Evolutionary conservation across 2,329 filamentous ascomycete species (phyloP).

Genomic region (Alternaria sp.): DNA sequence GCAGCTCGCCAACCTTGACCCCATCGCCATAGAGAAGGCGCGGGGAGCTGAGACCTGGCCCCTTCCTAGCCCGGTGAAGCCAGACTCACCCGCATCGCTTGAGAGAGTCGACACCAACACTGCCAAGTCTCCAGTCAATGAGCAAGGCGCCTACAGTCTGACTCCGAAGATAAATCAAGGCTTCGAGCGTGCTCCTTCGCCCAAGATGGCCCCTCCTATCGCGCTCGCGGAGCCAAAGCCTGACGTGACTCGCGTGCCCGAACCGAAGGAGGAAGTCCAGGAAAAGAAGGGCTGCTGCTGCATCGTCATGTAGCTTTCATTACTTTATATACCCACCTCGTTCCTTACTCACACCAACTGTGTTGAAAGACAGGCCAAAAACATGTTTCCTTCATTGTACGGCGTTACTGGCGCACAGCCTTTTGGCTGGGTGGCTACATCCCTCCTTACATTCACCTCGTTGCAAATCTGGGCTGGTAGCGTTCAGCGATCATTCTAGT

Average conservation of each 20-base stretch:
- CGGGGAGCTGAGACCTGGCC: constrained; percentile 46
- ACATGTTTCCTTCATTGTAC: constrained; percentile 39
- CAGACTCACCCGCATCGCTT: constrained; percentile 21
- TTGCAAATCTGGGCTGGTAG: constrained; percentile 39
- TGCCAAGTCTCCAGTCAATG: constrained; percentile 45
- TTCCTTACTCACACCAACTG: constrained; percentile 32
- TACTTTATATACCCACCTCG: constrained; percentile 41
- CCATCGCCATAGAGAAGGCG: constrained; percentile 42
- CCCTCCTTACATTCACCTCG: constrained; percentile 23
- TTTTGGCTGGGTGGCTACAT: constrained; percentile 21
- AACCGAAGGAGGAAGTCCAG: constrained; percentile 64
- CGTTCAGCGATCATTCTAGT: constrained; percentile 46
- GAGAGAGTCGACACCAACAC: constrained; percentile 36
- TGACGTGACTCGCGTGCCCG: constrained; percentile 60
- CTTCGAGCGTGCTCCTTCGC: constrained; percentile 40
- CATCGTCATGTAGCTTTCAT: constrained; percentile 70
- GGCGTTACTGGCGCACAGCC: constrained; percentile 34
- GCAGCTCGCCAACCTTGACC: constrained; percentile 35
- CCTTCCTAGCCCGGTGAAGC: constrained; percentile 46
- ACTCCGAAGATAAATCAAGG: constrained; percentile 56
- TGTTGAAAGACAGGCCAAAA: constrained; percentile 31
- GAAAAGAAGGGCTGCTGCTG: constrained; percentile 73
- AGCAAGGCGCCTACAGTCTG: constrained; percentile 58
- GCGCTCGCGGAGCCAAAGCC: constrained; percentile 45
- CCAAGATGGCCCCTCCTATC: constrained; percentile 34